These are phyloP conservation scores for Penicillium taxi DNA, from an alignment of 495 filamentous ascomycete genomes.

Conservation along the genomic window DNA sequence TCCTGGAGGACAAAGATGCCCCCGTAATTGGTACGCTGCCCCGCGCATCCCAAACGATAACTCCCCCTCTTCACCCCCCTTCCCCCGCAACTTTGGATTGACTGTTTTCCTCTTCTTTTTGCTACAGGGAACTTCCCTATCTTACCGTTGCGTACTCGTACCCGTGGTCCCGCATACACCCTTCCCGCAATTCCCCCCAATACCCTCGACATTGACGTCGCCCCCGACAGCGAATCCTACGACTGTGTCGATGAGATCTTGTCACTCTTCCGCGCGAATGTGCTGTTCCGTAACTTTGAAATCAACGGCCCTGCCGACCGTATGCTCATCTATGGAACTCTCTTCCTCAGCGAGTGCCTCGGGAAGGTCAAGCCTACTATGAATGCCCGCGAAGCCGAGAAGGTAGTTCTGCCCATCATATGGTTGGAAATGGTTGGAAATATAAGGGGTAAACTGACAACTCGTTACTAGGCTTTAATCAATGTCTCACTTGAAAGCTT, in stretches of 20 bases:
- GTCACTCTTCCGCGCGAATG: constrained; percentile 91
- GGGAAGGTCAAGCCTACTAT: constrained; percentile 70
- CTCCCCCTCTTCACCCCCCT: constrained; percentile 5
- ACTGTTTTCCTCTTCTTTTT: neutral
- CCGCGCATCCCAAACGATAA: constrained; percentile 11
- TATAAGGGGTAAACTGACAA: neutral
- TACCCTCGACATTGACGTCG: constrained; percentile 61
- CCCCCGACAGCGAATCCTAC: constrained; percentile 80
- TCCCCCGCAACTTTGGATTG: neutral
- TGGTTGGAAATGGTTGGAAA: neutral
- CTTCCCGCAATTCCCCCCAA: constrained; percentile 64
- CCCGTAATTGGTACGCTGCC: constrained; percentile 50
- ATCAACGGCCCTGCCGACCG: constrained; percentile 95
- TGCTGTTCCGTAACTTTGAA: constrained; percentile 98
- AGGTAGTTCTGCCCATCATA: too few species aligned
- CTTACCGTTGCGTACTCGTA: constrained; percentile 84
- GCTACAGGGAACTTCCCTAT: constrained; percentile 79
- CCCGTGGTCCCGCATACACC: constrained; percentile 84
- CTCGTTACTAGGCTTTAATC: constrained; percentile 45
- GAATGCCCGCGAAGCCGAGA: constrained; percentile 51
- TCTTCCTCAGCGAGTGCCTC: constrained; percentile 85
- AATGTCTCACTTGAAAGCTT: constrained; percentile 84
- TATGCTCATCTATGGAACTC: constrained; percentile 90
- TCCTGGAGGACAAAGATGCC: constrained; percentile 71
- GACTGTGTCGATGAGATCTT: constrained; percentile 93